These are phyloP conservation scores for Penicillium bovifimosum DNA, from an alignment of 495 filamentous ascomycete genomes.

Conservation along the genomic window DNA sequence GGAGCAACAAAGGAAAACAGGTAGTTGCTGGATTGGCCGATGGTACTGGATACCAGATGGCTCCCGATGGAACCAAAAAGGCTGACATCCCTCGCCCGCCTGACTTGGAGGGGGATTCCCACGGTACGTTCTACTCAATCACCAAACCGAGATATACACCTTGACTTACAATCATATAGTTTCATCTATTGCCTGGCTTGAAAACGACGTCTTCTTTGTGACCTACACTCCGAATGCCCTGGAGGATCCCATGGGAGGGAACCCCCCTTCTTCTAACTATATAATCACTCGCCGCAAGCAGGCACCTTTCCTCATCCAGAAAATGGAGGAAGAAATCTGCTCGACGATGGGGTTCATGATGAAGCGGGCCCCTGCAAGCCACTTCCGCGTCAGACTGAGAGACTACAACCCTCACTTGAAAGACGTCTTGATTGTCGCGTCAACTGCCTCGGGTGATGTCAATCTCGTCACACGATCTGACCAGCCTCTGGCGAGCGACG, in stretches of 20 bases:
- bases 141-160: not conserved
- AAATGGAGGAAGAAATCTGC: constrained; percentile 62
- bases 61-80: constrained; percentile 67
- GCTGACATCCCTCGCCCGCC: constrained; percentile 74
- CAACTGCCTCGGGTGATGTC: constrained; percentile 72
- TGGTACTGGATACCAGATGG: constrained; percentile 78
- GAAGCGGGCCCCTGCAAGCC: constrained; percentile 62
- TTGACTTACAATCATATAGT: constrained; percentile 46
- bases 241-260: constrained; percentile 45
- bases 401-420: constrained; percentile 73
- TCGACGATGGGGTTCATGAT: constrained; percentile 53
- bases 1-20: constrained; percentile 92
- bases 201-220: constrained; percentile 77
- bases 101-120: constrained; percentile 56
- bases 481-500: constrained; percentile 57
- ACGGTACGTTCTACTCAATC: constrained; percentile 48
- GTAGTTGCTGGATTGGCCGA: constrained; percentile 82
- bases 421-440: constrained; percentile 75
- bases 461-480: constrained; percentile 68
- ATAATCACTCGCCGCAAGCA: constrained; percentile 61
- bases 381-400: constrained; percentile 67
- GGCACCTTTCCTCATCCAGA: constrained; percentile 60
- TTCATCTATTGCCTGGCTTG: constrained; percentile 82
- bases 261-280: constrained; percentile 62
- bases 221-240: constrained; percentile 62